These are phyloP conservation scores for Populus tomentosa DNA, from an alignment of 441 rosid genomes.

Conservation along the genomic window DNA sequence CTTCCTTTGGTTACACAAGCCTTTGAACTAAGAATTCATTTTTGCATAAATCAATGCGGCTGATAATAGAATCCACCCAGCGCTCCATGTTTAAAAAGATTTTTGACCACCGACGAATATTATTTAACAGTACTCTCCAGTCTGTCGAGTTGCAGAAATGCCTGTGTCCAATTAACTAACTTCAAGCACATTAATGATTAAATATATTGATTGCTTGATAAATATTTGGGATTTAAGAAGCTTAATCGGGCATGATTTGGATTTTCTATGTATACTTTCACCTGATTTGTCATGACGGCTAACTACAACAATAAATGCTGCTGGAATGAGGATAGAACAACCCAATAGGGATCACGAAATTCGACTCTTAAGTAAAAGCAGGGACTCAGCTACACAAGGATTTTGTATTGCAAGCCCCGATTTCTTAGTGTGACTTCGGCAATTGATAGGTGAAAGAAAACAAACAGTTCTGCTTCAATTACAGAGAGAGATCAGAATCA, in stretches of 20 bases:
- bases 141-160: too few relatives aligned
- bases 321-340: background rate
- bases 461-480: background rate
- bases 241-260: background rate
- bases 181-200: too few relatives aligned
- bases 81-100: background rate
- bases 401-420: background rate
- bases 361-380: background rate
- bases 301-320: background rate
- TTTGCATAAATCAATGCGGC: background rate
- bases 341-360: background rate
- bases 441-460: background rate
- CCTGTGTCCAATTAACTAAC: too few relatives aligned
- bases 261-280: background rate
- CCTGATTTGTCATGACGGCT: background rate
- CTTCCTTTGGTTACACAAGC: background rate
- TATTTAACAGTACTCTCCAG: too few relatives aligned
- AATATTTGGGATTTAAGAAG: background rate
- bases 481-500: background rate
- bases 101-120: too few relatives aligned
- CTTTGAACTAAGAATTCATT: background rate
- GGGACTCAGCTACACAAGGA: too few relatives aligned
- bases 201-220: too few relatives aligned
- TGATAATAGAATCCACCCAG: background rate
- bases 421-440: background rate